Evolutionary conservation across 192 early-diverging fungal species (phyloP).

Genomic region (Gamsiella multidivaricata): DNA sequence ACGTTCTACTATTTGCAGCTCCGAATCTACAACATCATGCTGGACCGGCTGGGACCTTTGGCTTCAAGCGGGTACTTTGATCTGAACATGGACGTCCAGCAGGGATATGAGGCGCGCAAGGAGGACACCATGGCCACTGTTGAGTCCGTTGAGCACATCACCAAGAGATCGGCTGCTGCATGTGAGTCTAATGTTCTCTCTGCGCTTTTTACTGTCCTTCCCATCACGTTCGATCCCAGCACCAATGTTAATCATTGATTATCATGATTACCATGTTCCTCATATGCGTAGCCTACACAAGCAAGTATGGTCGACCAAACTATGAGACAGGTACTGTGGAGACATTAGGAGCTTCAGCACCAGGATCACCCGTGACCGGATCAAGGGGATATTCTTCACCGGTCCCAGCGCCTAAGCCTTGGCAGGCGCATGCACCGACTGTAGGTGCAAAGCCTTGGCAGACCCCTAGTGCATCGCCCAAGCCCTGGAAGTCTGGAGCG

Average conservation of each 20-base stretch:
- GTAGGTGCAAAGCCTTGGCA: conserved; percentile 44
- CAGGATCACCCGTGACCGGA: background rate
- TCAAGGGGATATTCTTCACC: conserved; percentile 16
- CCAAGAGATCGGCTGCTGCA: conserved; percentile 41
- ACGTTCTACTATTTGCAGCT: conserved; percentile 87
- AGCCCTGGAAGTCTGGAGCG: conserved; percentile 1
- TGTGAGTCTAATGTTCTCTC: conserved; percentile 20
- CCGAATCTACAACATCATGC: conserved; percentile 78
- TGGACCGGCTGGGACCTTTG: conserved; percentile 66
- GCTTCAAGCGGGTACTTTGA: conserved; percentile 67
- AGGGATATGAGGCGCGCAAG: conserved; percentile 55
- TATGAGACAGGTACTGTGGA: conserved; percentile 1
- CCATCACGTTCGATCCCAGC: too few species aligned
- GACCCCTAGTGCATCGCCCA: conserved; percentile 3
- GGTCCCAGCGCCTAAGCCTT: conserved; percentile 12
- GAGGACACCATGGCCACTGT: conserved; percentile 42
- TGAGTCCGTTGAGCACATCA: conserved; percentile 45
- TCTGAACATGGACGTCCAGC: conserved; percentile 54
- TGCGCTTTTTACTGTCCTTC: background rate
- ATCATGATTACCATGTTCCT: background rate
- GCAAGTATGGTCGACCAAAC: conserved; percentile 29
- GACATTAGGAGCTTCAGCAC: background rate
- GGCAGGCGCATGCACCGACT: conserved; percentile 31
- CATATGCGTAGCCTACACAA: conserved; percentile 17
- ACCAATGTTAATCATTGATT: too few species aligned